These are phyloP conservation scores for Gomphus bonarii DNA, from an alignment of 1,284 basidiomycete genomes.

Conservation along the genomic window DNA sequence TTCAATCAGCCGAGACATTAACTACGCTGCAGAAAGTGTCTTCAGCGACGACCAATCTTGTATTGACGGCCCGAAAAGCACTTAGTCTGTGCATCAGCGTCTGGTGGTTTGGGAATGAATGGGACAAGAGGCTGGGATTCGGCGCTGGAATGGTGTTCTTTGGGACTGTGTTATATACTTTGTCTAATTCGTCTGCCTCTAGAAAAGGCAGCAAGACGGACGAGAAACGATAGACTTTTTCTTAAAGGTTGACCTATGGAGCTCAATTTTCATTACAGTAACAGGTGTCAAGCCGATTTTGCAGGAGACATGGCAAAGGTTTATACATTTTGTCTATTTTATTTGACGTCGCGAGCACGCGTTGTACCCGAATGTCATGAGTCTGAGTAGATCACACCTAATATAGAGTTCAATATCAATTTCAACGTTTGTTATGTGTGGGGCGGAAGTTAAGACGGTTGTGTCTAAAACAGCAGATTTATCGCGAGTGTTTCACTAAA, in stretches of 20 bases:
- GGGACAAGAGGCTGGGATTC: conserved; percentile 48
- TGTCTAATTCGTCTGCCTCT: background rate
- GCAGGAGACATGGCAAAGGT: too few relatives aligned
- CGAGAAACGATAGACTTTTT: background rate
- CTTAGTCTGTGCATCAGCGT: conserved; percentile 63
- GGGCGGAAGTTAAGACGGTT: background rate
- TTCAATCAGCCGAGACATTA: conserved; percentile 3
- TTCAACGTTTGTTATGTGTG: too few relatives aligned
- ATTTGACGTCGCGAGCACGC: too few relatives aligned
- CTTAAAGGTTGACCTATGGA: too few relatives aligned
- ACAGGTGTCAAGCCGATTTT: too few relatives aligned
- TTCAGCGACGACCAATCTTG: conserved; percentile 63
- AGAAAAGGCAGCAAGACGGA: background rate
- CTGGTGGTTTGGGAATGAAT: conserved; percentile 64
- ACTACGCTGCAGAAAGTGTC: conserved; percentile 43
- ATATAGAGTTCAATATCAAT: too few relatives aligned
- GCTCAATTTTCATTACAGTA: too few relatives aligned
- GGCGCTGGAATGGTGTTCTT: conserved; percentile 59
- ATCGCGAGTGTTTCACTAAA: background rate
- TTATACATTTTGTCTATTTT: too few relatives aligned
- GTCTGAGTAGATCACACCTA: too few relatives aligned
- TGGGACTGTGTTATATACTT: conserved; percentile 44
- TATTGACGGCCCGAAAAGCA: conserved; percentile 61
- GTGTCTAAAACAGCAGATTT: background rate
- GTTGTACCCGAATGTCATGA: too few relatives aligned